Percentiles rank a stretch among this genome's conserved stretches.
Evolutionary conservation across 768 basidiomycete genomes (phyloP).

Genomic region (Calocera cornea): DNA sequence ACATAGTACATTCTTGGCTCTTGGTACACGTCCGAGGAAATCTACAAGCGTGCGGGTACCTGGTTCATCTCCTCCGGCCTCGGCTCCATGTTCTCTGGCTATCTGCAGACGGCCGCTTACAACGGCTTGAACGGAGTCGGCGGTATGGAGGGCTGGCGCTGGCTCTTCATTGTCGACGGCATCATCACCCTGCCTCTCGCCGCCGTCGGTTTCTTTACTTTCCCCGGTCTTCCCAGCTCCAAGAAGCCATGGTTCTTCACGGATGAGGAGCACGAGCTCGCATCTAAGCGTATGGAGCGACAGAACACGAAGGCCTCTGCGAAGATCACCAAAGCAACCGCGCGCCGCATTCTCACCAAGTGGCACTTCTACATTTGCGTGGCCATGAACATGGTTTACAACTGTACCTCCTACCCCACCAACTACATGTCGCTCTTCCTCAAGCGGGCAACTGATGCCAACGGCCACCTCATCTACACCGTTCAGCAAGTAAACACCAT

Average conservation of each 20-base stretch:
- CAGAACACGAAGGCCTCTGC: constrained; percentile 7
- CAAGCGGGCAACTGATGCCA: constrained; percentile 10
- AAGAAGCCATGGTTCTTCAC: constrained; percentile 18
- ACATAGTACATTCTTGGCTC: constrained; percentile 60
- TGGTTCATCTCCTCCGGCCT: constrained; percentile 29
- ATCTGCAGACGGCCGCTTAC: constrained; percentile 13
- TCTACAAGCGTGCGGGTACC: constrained; percentile 58
- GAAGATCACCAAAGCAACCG: constrained; percentile 9
- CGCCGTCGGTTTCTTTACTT: constrained; percentile 10
- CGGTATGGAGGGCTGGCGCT: constrained; percentile 15
- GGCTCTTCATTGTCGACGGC: constrained; percentile 14
- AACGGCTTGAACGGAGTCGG: constrained; percentile 9
- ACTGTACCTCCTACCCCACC: constrained; percentile 13
- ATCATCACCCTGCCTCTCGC: constrained; percentile 13
- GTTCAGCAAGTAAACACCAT: constrained; percentile 13
- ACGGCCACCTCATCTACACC: neutral
- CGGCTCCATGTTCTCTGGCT: constrained; percentile 9
- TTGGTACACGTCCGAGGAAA: constrained; percentile 56
- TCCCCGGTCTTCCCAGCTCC: constrained; percentile 20
- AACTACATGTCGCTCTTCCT: constrained; percentile 17
- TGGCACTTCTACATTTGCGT: constrained; percentile 1
- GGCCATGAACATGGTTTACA: neutral
- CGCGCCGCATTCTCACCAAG: constrained; percentile 9
- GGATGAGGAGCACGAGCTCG: constrained; percentile 18
- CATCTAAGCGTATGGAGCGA: constrained; percentile 8